Conservation (phyloP, 176 grass and related monocot species). For the Pontederia paniculata region DNA sequence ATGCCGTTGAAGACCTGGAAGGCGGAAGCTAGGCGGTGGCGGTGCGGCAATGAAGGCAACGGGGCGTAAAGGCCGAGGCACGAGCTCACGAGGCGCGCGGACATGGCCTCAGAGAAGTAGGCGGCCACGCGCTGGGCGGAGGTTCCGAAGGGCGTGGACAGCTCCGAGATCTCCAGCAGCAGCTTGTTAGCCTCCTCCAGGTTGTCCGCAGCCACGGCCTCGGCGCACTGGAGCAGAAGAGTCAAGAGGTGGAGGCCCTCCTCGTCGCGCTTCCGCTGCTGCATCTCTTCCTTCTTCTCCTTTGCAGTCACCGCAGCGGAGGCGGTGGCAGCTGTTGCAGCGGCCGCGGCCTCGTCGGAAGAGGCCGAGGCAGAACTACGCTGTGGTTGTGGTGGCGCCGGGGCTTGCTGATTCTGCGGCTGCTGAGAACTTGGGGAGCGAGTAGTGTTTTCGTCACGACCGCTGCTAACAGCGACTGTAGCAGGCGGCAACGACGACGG, state of each 20-base stretch:
- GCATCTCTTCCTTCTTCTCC: slow-evolving; percentile 3
- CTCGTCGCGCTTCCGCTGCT: slow-evolving; percentile 23
- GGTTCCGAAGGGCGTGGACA: slow-evolving; percentile 28
- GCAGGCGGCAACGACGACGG: background rate
- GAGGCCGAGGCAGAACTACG: slow-evolving; percentile 9
- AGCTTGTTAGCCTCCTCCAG: slow-evolving; percentile 23
- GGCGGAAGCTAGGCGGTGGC: slow-evolving; percentile 44
- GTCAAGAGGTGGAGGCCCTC: slow-evolving; percentile 18
- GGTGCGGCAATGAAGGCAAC: slow-evolving; percentile 26
- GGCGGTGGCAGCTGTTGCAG: background rate
- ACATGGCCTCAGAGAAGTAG: slow-evolving; percentile 99
- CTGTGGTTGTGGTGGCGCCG: background rate
- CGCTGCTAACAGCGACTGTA: background rate
- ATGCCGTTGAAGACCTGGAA: slow-evolving; percentile 99
- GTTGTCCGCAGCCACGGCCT: slow-evolving; percentile 26
- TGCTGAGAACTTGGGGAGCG: background rate
- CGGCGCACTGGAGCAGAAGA: slow-evolving; percentile 24
- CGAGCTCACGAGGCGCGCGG: slow-evolving; percentile 66
- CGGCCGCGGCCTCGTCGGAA: slow-evolving; percentile 3
- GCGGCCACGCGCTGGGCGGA: slow-evolving; percentile 60
- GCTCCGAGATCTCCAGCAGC: slow-evolving; percentile 30
- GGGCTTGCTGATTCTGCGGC: background rate
- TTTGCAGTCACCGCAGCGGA: background rate
- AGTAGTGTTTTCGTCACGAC: background rate
- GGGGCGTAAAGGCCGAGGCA: slow-evolving; percentile 87